phyloP scores from a whole-genome alignment of 2,329 filamentous ascomycete species.

The Aspergillus thermomutatus region DNA sequence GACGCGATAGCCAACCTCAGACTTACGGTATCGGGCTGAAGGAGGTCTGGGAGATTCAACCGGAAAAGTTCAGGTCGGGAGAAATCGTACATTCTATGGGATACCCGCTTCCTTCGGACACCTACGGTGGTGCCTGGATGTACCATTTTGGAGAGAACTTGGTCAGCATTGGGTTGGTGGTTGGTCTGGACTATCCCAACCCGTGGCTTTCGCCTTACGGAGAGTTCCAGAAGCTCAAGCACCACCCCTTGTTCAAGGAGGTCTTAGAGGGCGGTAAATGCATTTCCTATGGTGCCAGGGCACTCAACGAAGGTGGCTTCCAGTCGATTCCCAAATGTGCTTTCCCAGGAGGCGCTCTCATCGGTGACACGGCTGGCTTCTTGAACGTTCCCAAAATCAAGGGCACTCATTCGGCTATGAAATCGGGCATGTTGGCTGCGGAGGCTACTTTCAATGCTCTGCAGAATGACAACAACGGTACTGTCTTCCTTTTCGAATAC shows the following conservation, averaged over 20 bases:
- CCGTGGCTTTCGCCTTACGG: slow-evolving; percentile 93
- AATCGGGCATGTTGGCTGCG: slow-evolving; percentile 92
- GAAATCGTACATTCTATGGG: slow-evolving; percentile 87
- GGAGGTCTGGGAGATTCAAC: slow-evolving; percentile 94
- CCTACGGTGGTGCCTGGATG: slow-evolving; percentile 98
- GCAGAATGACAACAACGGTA: slow-evolving; percentile 54
- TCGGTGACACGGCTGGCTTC: slow-evolving; percentile 94
- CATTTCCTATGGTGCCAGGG: slow-evolving; percentile 90
- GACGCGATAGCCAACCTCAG: slow-evolving; percentile 85
- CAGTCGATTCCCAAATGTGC: slow-evolving; percentile 97
- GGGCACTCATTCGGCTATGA: slow-evolving; percentile 97
- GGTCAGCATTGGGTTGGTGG: slow-evolving; percentile 85
- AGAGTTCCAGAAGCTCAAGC: slow-evolving; percentile 98
- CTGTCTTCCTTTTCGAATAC: slow-evolving; percentile 91
- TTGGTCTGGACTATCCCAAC: slow-evolving; percentile 92
- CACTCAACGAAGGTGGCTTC: slow-evolving; percentile 90
- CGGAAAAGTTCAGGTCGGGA: slow-evolving; percentile 86
- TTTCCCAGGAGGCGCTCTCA: slow-evolving; percentile 91
- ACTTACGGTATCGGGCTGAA: slow-evolving; percentile 94
- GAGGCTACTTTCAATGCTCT: slow-evolving; percentile 84
- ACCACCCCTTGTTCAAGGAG: slow-evolving; percentile 83
- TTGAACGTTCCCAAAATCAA: slow-evolving; percentile 98
- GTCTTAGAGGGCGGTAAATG: slow-evolving; percentile 96
- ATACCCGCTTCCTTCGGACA: slow-evolving; percentile 81
- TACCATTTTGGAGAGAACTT: slow-evolving; percentile 99